Conservation (phyloP, 192 early-diverging fungal species). For the Podila epigama region DNA sequence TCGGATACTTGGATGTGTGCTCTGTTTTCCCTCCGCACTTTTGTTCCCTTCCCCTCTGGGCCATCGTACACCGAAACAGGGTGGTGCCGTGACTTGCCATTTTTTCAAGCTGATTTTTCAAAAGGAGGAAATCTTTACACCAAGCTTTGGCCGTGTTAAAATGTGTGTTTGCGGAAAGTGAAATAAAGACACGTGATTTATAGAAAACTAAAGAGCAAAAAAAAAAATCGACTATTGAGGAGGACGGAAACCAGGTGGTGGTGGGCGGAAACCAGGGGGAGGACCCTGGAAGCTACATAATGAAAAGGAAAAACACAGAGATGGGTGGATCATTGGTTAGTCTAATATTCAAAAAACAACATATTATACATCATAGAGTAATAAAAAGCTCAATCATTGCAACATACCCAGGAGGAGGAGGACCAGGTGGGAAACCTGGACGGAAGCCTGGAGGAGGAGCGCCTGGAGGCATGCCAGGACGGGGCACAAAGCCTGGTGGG, state of each 20-base stretch:
- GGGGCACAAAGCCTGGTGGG: constrained; percentile 70
- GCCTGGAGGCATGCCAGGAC: constrained; percentile 48
- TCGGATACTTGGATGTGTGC: neutral
- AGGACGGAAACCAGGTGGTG: constrained; percentile 36
- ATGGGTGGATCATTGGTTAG: too few relatives aligned
- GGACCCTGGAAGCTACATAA: constrained; percentile 27
- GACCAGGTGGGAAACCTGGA: constrained; percentile 54
- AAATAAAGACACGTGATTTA: neutral
- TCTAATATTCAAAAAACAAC: too few relatives aligned
- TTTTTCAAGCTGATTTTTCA: constrained; percentile 1
- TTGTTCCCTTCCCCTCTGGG: too few relatives aligned
- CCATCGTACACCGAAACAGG: neutral
- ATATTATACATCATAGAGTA: too few relatives aligned
- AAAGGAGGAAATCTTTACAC: neutral
- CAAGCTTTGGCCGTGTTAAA: neutral
- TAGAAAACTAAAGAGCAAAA: neutral
- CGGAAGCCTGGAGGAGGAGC: constrained; percentile 53
- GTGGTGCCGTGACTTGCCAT: constrained; percentile 3
- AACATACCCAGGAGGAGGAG: constrained; percentile 48
- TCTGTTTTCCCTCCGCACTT: too few relatives aligned
- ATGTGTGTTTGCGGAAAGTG: too few relatives aligned
- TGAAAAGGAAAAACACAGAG: too few relatives aligned
- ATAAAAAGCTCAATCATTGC: neutral
- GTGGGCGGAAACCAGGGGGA: constrained; percentile 43
- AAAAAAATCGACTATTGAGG: constrained; percentile 10